These are phyloP conservation scores for Phlyctochytrium bullatum DNA, from an alignment of 192 early-diverging fungal species.

Conservation along the genomic window DNA sequence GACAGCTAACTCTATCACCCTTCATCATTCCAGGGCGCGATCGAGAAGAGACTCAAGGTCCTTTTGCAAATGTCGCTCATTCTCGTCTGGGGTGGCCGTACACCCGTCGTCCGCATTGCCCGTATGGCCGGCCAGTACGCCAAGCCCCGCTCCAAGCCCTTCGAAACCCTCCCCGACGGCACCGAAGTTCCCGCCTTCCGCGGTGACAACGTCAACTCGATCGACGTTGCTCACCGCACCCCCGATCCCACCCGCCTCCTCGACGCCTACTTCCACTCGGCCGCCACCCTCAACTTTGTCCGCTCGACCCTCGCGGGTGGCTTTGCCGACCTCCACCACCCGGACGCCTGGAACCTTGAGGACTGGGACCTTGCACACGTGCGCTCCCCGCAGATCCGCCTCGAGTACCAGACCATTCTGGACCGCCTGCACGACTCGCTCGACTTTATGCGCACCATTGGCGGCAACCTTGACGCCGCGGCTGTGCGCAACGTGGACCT, in stretches of 20 bases:
- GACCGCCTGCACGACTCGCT: conserved; percentile 81
- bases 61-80: conserved; percentile 97
- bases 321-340: conserved; percentile 91
- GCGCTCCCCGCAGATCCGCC: conserved; percentile 66
- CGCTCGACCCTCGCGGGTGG: conserved; percentile 76
- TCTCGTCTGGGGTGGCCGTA: conserved; percentile 88
- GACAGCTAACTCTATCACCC: not conserved
- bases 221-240: conserved; percentile 73
- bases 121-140: conserved; percentile 99
- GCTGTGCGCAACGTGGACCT: conserved; percentile 82
- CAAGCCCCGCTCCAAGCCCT: conserved; percentile 92
- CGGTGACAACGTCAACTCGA: conserved; percentile 98
- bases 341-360: conserved; percentile 58
- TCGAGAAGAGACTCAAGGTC: conserved; percentile 95
- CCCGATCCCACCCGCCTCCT: conserved; percentile 94
- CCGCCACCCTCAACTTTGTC: conserved; percentile 93
- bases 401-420: conserved; percentile 90
- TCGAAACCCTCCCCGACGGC: conserved; percentile 82
- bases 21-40: conserved; percentile 55
- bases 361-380: conserved; percentile 91
- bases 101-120: conserved; percentile 91
- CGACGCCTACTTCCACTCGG: conserved; percentile 95
- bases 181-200: conserved; percentile 82
- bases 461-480: conserved; percentile 51
- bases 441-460: conserved; percentile 93